Conservation (phyloP, 805 yeast species). For the Ascoidea tarda region DNA sequence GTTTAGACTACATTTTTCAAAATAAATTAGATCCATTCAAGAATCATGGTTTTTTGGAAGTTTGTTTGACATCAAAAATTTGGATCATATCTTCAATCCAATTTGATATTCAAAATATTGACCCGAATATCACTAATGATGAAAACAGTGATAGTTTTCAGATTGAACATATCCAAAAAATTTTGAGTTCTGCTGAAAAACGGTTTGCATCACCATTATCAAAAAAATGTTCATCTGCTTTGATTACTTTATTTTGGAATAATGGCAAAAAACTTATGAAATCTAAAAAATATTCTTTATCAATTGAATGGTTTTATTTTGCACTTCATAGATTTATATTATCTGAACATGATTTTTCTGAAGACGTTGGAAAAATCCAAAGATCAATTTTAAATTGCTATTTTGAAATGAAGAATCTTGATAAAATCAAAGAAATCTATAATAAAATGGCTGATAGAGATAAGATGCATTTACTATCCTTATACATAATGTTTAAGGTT, state of each 20-base stretch:
- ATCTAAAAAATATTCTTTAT: neutral
- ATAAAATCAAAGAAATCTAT: conserved; percentile 13
- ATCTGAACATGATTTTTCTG: conserved; percentile 7
- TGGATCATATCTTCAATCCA: conserved; percentile 15
- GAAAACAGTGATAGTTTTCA: no score
- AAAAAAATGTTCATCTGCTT: conserved; percentile 17
- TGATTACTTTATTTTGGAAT: conserved; percentile 26
- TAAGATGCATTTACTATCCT: conserved; percentile 16
- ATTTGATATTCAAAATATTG: no score
- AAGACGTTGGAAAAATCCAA: conserved; percentile 19
- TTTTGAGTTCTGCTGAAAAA: conserved; percentile 13
- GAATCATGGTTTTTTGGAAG: conserved; percentile 14
- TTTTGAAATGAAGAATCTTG: conserved; percentile 13
- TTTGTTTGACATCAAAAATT: conserved; percentile 15
- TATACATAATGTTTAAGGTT: conserved; percentile 18
- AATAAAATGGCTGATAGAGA: conserved; percentile 14
- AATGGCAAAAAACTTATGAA: conserved; percentile 20
- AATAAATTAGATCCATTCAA: conserved; percentile 17
- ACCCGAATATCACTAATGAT: no score
- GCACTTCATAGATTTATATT: conserved; percentile 7
- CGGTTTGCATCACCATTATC: conserved; percentile 15
- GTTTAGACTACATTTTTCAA: conserved; percentile 21
- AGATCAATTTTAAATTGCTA: conserved; percentile 21
- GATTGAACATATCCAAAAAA: no score
- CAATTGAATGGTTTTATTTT: conserved; percentile 11